A percentile compares a stretch with the other conserved stretches of the same genome.
These are phyloP conservation scores for Cupressus sempervirens DNA, from an alignment of 75 land plant genomes.

Conservation along the genomic window DNA sequence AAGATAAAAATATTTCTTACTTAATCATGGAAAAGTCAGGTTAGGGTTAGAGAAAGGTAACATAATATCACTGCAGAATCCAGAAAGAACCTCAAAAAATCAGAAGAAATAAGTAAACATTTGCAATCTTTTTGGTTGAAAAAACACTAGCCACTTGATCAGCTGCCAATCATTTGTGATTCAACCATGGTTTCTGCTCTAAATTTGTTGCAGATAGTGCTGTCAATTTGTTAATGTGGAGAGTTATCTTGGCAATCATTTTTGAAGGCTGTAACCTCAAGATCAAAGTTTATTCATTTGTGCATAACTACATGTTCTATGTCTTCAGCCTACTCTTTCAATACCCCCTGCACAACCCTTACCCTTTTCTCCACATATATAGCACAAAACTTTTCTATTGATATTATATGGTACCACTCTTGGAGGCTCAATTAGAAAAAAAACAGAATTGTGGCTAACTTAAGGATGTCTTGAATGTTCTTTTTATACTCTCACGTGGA, in stretches of 20 bases:
- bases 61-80: too few relatives aligned
- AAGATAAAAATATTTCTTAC: too few relatives aligned
- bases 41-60: too few relatives aligned
- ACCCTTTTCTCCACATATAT: neutral
- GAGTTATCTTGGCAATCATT: neutral
- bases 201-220: neutral
- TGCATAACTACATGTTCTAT: neutral
- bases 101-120: too few relatives aligned
- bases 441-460: neutral
- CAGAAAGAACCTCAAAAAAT: too few relatives aligned
- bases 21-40: too few relatives aligned
- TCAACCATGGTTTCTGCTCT: too few relatives aligned
- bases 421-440: neutral
- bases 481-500: neutral
- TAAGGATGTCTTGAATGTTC: neutral
- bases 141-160: too few relatives aligned
- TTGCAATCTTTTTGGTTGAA: too few relatives aligned
- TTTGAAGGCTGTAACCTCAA: neutral
- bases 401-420: neutral
- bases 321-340: neutral
- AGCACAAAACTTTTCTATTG: neutral
- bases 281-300: neutral
- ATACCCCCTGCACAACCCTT: neutral
- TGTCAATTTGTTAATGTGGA: neutral
- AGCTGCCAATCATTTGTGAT: too few relatives aligned